These are phyloP conservation scores for Ogataea pini DNA, from an alignment of 805 yeast genomes.

Conservation along the genomic window DNA sequence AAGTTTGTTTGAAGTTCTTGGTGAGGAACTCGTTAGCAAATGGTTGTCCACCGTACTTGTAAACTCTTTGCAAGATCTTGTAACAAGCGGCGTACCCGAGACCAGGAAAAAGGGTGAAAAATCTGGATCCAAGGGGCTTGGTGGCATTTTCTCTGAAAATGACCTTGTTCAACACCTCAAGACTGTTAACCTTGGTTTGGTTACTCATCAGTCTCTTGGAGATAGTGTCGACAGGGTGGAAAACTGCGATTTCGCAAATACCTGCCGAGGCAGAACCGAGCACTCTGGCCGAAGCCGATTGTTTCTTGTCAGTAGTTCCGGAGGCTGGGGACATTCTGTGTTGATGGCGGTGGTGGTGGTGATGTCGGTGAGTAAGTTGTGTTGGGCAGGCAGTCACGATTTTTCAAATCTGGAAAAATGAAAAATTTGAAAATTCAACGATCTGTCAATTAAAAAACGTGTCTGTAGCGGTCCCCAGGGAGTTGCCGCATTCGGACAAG, in stretches of 20 bases:
- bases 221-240: conserved; percentile 98
- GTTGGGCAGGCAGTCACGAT: too few relatives aligned
- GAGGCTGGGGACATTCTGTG: conserved; percentile 27
- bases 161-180: conserved; percentile 74
- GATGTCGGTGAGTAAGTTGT: too few relatives aligned
- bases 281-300: conserved; percentile 86
- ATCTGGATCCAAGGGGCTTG: conserved; percentile 67
- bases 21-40: conserved; percentile 92
- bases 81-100: conserved; percentile 97
- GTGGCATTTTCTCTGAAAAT: conserved; percentile 81
- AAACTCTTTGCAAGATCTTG: conserved; percentile 94
- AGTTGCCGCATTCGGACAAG: background rate
- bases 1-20: conserved; percentile 66
- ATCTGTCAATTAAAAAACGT: background rate
- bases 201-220: conserved; percentile 93
- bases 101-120: conserved; percentile 92
- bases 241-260: conserved; percentile 91
- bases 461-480: background rate
- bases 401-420: background rate
- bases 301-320: conserved; percentile 61
- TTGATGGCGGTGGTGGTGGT: background rate
- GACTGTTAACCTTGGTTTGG: conserved; percentile 63
- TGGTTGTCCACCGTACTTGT: conserved; percentile 99
- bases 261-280: conserved; percentile 99
- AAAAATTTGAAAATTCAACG: background rate